Percentiles rank a stretch among this genome's conserved stretches.
These are phyloP conservation scores for Mucuna pruriens DNA, from an alignment of 306 rosid genomes.

Conservation along the genomic window DNA sequence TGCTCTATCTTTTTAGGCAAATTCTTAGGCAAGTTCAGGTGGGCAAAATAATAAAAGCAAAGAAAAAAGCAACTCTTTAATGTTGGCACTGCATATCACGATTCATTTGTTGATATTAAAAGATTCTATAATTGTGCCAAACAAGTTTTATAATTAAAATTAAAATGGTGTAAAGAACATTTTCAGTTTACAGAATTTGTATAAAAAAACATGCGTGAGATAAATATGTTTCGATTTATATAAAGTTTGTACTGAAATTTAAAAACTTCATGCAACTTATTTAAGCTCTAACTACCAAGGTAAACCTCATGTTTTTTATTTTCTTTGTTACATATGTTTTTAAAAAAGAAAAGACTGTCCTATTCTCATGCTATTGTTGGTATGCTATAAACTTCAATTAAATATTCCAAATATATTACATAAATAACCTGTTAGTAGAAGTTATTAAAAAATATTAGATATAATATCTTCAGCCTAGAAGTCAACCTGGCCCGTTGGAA, in stretches of 20 bases:
- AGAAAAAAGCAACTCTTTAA: neutral
- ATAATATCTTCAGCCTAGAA: neutral
- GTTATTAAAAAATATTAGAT: neutral
- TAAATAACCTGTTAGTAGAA: neutral
- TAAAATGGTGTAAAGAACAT: neutral
- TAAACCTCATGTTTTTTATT: neutral
- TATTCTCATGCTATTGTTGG: neutral
- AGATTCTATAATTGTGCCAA: neutral
- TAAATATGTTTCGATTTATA: neutral
- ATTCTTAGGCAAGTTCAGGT: neutral
- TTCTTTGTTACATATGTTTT: neutral
- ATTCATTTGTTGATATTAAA: neutral
- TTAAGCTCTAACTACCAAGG: too few relatives aligned
- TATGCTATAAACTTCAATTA: neutral
- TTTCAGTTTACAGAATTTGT: neutral
- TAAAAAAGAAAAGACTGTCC: neutral
- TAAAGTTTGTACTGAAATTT: neutral
- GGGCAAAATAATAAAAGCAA: slow-evolving; percentile 18
- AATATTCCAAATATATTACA: neutral
- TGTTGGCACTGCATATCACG: neutral
- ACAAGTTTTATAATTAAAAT: neutral
- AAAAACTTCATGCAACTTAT: neutral
- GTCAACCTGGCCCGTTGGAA: neutral
- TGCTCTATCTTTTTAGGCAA: neutral
- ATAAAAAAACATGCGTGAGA: neutral